phyloP scores from a whole-genome alignment of 2,329 filamentous ascomycete species.

The Emergomyces africanus region DNA sequence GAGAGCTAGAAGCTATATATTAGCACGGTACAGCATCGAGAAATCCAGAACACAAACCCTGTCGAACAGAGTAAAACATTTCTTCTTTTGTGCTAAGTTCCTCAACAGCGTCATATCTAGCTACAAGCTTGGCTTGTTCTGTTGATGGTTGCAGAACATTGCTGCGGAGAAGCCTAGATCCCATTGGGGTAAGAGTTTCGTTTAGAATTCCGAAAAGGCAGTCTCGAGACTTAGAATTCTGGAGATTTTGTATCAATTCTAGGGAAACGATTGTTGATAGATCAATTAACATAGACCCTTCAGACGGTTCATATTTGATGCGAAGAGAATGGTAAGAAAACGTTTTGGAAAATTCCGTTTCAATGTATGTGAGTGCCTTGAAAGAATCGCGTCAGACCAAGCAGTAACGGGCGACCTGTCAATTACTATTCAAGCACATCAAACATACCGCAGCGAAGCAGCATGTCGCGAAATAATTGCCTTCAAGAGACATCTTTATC shows the following conservation, averaged over 20 bases:
- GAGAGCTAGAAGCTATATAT: constrained; percentile 42
- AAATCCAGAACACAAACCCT: constrained; percentile 38
- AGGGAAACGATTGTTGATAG: constrained; percentile 74
- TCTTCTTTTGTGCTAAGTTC: constrained; percentile 73
- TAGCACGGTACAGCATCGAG: not conserved
- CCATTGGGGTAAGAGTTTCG: constrained; percentile 78
- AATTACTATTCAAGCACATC: not conserved
- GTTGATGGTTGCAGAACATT: constrained; percentile 86
- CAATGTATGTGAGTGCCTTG: constrained; percentile 69
- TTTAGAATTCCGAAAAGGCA: constrained; percentile 79
- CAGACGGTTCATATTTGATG: constrained; percentile 74
- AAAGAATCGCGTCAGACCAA: constrained; percentile 1
- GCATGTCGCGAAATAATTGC: constrained; percentile 78
- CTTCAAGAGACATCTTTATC: constrained; percentile 63
- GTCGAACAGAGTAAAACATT: constrained; percentile 65
- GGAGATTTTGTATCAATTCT: constrained; percentile 80
- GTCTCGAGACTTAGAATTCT: constrained; percentile 63
- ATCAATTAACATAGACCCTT: constrained; percentile 94
- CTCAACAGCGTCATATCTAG: constrained; percentile 68
- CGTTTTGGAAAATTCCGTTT: constrained; percentile 52
- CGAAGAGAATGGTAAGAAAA: constrained; percentile 72
- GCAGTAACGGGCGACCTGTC: not conserved
- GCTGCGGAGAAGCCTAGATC: constrained; percentile 64
- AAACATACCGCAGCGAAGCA: constrained; percentile 70
- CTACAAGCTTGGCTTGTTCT: constrained; percentile 50